Base-by-base conservation (phyloP, 495 filamentous ascomycete genomes). In the Penicillium longicatenatum region DNA sequence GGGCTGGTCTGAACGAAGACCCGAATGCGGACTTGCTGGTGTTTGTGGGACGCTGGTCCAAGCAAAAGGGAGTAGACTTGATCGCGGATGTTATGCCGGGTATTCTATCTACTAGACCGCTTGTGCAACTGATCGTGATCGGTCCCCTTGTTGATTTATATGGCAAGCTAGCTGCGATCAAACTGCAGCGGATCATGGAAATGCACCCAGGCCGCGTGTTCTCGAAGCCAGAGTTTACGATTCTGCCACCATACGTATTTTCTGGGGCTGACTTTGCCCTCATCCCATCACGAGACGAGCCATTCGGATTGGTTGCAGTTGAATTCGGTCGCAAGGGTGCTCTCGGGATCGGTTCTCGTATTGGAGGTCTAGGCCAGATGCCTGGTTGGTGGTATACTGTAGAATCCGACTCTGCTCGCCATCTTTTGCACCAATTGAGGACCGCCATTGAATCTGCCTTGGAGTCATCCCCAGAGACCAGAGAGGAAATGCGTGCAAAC, bases 301-400 rank as follows among this genome's bases (percentile, higher is more conserved):
- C 89, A 0, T 92, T 92, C 60, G 89, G 89, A 22, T 70, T 92
- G n/a, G 89, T 91, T 4, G 89, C 89, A 26, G 89, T 92, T 46
- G 89, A 92, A 64, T 92, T 91, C 60, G 89, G 89, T 26, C 79
- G 89, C 26, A 91, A 91, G 68, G 89, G 89, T 43, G 89, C 89
- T 10, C 77, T 92, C 12, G 88, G 89, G 47, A 86, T 92, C 52
- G 89, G 89, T 22, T 84, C 87, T 30, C 70, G 80, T 48, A 79
- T 83, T 19, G 80, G 80, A 53, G 89, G 89, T 22, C 76, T 92
- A 22, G 89, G 89, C 3, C 85, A 89, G 61, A 90, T 91, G 87
- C 89, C 89, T 17, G 88, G 89, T 29, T 90, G 79, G 86, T 76
- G 87, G 87, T 70, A 90, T 80, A 58, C 80, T 73, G 71, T 88